Percentiles rank a stretch among this genome's conserved stretches.
These are phyloP conservation scores for Grammothele lineata DNA, from an alignment of 768 basidiomycete species.

Conservation along the genomic window DNA sequence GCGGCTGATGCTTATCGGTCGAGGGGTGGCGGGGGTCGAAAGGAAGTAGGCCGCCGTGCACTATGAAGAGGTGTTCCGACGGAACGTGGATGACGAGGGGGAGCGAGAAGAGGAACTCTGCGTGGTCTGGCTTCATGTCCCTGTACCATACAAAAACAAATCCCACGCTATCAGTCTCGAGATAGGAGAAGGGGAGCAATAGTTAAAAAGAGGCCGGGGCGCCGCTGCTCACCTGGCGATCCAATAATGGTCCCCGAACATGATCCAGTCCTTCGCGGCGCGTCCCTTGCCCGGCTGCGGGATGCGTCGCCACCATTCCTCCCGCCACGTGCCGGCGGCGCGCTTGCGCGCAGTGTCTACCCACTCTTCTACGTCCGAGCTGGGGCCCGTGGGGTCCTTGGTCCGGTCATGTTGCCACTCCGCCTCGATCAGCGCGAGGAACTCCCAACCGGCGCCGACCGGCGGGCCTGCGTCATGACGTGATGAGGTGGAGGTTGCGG, in stretches of 20 bases:
- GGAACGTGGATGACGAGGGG: constrained; percentile 77
- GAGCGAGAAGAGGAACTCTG: constrained; percentile 67
- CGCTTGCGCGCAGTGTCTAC: constrained; percentile 29
- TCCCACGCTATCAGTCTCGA: no score
- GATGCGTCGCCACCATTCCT: constrained; percentile 29
- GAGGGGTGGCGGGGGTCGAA: constrained; percentile 55
- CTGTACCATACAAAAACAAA: constrained; percentile 22
- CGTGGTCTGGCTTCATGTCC: constrained; percentile 56
- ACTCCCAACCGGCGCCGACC: constrained; percentile 32
- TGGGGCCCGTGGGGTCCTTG: constrained; percentile 26
- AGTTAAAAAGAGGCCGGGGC: no score
- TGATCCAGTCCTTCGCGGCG: constrained; percentile 52
- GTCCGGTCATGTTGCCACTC: constrained; percentile 34
- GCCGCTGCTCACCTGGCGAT: constrained; percentile 66
- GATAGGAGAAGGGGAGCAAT: no score
- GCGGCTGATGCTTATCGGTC: constrained; percentile 58
- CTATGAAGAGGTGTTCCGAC: constrained; percentile 68
- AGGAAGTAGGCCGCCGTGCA: constrained; percentile 81
- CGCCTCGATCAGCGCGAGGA: constrained; percentile 50
- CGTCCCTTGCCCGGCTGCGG: constrained; percentile 23
- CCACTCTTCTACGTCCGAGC: constrained; percentile 37
- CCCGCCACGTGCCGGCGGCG: constrained; percentile 23
- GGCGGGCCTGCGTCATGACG: constrained; percentile 14
- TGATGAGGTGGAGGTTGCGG: constrained; percentile 1
- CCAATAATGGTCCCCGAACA: constrained; percentile 73